Evolutionary conservation across 495 filamentous ascomycete genomes (phyloP).

Genomic region (Corynascus novoguineensis): DNA sequence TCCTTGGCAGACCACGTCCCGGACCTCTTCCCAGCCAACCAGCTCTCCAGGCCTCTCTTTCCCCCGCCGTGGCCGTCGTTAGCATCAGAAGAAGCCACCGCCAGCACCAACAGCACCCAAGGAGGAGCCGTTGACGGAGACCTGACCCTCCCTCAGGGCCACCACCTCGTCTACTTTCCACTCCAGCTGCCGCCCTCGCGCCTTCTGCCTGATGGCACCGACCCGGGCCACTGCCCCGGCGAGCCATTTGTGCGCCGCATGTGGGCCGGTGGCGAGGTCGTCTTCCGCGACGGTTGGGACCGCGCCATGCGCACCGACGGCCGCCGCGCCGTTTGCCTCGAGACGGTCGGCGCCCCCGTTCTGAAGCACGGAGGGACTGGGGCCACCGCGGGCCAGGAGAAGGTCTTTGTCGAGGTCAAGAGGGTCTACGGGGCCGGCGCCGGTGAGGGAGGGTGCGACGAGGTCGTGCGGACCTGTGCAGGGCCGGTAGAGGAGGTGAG

Average conservation of each 20-base stretch:
- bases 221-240: constrained; percentile 61
- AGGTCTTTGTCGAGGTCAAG: constrained; percentile 39
- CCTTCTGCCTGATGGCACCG: constrained; percentile 66
- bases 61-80: too few species aligned
- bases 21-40: constrained; percentile 4
- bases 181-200: constrained; percentile 47
- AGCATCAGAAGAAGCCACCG: too few species aligned
- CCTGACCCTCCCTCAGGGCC: constrained; percentile 50
- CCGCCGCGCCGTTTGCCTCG: constrained; percentile 52
- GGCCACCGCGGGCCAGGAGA: constrained; percentile 30
- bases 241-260: constrained; percentile 61
- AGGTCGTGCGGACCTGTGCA: too few species aligned
- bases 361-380: constrained; percentile 37
- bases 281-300: constrained; percentile 21
- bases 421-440: constrained; percentile 27
- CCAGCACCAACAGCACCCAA: too few species aligned
- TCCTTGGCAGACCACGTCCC: constrained; percentile 58
- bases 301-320: constrained; percentile 42
- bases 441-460: background rate
- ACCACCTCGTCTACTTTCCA: constrained; percentile 72
- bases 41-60: background rate
- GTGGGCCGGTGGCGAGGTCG: constrained; percentile 68
- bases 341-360: constrained; percentile 51
- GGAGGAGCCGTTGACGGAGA: background rate
- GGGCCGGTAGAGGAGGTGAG: constrained; percentile 30